Evolutionary conservation across 2,329 filamentous ascomycete species (phyloP).

Genomic region (Tolypocladium inflatum): DNA sequence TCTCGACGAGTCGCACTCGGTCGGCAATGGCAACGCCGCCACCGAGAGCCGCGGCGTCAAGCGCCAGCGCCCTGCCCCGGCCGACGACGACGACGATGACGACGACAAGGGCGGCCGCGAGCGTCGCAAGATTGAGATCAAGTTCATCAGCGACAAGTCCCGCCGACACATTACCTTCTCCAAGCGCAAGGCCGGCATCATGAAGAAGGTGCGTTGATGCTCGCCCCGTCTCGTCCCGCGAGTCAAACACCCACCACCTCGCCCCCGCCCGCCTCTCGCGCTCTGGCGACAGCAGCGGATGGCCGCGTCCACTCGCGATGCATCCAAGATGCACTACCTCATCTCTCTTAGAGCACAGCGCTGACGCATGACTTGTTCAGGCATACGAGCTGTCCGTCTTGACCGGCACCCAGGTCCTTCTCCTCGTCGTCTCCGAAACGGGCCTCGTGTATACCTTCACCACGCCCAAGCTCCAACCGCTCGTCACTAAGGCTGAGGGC

Average conservation of each 20-base stretch:
- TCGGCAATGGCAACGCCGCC: constrained; percentile 62
- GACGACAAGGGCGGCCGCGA: constrained; percentile 97
- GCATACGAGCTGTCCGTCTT: constrained; percentile 96
- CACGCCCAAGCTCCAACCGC: constrained; percentile 93
- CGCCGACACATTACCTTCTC: constrained; percentile 99
- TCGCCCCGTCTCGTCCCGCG: background rate
- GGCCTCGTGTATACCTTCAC: constrained; percentile 98
- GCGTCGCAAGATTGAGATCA: constrained; percentile 99
- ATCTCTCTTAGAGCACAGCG: background rate
- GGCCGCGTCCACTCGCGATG: background rate
- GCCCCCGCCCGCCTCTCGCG: background rate
- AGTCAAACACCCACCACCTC: background rate
- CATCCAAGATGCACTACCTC: background rate
- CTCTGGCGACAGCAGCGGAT: background rate
- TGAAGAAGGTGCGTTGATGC: constrained; percentile 82
- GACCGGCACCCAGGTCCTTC: constrained; percentile 92
- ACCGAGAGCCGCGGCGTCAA: constrained; percentile 78
- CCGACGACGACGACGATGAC: constrained; percentile 94
- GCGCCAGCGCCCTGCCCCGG: constrained; percentile 70
- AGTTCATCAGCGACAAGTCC: constrained; percentile 99
- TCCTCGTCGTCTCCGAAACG: constrained; percentile 94
- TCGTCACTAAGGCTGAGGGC: constrained; percentile 96
- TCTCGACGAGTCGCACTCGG: constrained; percentile 61
- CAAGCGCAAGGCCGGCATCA: constrained; percentile 98
- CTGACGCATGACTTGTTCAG: constrained; percentile 34